Percentiles rank a stretch among this genome's conserved stretches.
These are phyloP conservation scores for Noccaea caerulescens DNA, from an alignment of 345 rosid genomes.

Conservation along the genomic window DNA sequence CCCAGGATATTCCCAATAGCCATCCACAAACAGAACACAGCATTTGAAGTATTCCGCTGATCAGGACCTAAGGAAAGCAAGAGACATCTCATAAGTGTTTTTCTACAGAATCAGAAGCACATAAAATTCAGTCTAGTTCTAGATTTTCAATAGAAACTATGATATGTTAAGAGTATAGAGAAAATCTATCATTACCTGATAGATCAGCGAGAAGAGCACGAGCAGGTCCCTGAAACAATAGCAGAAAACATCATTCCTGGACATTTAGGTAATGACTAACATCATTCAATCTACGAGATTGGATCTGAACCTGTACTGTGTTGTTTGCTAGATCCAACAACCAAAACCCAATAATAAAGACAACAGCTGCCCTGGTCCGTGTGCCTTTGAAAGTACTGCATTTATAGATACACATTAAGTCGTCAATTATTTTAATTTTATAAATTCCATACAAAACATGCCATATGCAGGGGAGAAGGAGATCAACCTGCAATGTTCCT, in stretches of 20 bases:
- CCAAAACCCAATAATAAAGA: conserved; percentile 95
- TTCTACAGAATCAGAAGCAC: conserved; percentile 22
- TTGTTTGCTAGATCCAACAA: conserved; percentile 98
- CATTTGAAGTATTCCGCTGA: conserved; percentile 90
- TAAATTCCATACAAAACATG: conserved; percentile 20
- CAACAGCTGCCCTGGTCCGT: conserved; percentile 79
- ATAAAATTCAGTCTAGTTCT: not conserved
- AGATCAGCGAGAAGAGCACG: conserved; percentile 97
- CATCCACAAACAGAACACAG: conserved; percentile 98
- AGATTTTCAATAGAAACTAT: not conserved
- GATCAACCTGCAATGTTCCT: conserved; percentile 89
- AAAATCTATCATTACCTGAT: conserved; percentile 55
- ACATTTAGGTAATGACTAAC: conserved; percentile 2
- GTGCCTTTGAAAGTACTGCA: conserved; percentile 91
- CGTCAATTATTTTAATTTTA: not conserved
- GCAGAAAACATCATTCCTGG: conserved; percentile 29
- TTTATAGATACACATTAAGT: conserved; percentile 17
- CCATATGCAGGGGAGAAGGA: conserved; percentile 29
- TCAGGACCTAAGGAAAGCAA: conserved; percentile 68
- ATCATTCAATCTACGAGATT: conserved; percentile 15
- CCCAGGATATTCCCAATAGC: conserved; percentile 95
- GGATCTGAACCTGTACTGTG: conserved; percentile 76
- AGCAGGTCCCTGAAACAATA: conserved; percentile 81
- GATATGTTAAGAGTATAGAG: not conserved
- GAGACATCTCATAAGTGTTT: conserved; percentile 22